These are phyloP conservation scores for Fusarium bactridioides DNA, from an alignment of 2,329 filamentous ascomycete genomes.

Conservation along the genomic window DNA sequence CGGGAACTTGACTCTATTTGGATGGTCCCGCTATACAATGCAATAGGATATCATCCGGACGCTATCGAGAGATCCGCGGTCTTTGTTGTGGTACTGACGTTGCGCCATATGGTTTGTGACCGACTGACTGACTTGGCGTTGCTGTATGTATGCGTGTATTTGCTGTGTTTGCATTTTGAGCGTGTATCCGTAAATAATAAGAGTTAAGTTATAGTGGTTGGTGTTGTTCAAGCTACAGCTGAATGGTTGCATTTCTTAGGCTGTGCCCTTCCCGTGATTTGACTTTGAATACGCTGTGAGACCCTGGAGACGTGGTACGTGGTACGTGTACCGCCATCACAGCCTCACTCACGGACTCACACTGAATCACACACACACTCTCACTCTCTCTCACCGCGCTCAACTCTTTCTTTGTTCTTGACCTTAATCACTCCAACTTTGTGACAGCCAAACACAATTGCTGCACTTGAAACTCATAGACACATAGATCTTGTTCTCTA, in stretches of 20 bases:
- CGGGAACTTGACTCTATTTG: conserved; percentile 11
- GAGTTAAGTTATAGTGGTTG: neutral
- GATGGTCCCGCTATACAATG: conserved; percentile 26
- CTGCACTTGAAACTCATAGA: neutral
- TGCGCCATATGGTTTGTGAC: conserved; percentile 6
- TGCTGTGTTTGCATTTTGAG: neutral
- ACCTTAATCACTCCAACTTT: neutral
- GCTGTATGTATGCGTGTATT: neutral
- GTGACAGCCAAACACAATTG: neutral
- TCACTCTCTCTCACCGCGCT: conserved; percentile 1
- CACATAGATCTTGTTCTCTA: neutral
- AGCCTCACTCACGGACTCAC: conserved; percentile 21
- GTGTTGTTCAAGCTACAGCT: neutral
- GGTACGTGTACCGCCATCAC: conserved; percentile 29
- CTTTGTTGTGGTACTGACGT: conserved; percentile 5
- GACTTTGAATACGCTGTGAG: neutral
- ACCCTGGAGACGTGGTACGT: neutral
- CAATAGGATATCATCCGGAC: conserved; percentile 10
- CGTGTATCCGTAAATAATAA: neutral
- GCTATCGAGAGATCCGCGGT: conserved; percentile 19
- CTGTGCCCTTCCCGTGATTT: neutral
- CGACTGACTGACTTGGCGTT: neutral
- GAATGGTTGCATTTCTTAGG: neutral
- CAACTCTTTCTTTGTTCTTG: conserved; percentile 19
- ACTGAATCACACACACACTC: neutral